Percentiles rank a stretch among this genome's conserved stretches.
Conservation (phyloP, 306 rosid species). For the Castanea sativa region DNA sequence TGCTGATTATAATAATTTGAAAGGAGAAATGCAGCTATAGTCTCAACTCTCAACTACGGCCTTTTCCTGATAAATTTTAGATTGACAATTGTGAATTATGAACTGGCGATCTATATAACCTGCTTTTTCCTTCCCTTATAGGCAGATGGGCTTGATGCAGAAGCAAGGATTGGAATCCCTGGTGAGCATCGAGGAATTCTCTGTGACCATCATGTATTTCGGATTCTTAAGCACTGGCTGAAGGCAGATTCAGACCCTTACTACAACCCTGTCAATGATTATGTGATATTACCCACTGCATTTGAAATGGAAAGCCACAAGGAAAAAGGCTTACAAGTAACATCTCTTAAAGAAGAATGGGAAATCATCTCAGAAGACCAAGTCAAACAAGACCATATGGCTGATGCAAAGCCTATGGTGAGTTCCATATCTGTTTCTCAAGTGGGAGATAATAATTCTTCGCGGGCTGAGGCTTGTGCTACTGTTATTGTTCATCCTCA, state of each 20-base stretch:
- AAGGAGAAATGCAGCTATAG: not conserved
- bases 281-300: constrained; percentile 80
- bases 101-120: not conserved
- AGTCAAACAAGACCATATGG: constrained; percentile 24
- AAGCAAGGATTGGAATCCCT: constrained; percentile 85
- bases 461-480: constrained; percentile 53
- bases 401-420: constrained; percentile 37
- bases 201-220: constrained; percentile 75
- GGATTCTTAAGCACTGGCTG: constrained; percentile 91
- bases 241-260: constrained; percentile 83
- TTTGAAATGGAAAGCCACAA: constrained; percentile 63
- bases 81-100: not conserved
- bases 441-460: constrained; percentile 38
- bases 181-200: constrained; percentile 92
- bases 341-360: constrained; percentile 94
- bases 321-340: constrained; percentile 63
- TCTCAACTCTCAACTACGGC: not conserved
- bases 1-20: not conserved
- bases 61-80: not conserved
- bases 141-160: constrained; percentile 95
- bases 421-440: constrained; percentile 52
- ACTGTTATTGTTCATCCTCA: constrained; percentile 55
- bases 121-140: constrained; percentile 27
- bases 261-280: constrained; percentile 91
- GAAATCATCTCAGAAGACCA: constrained; percentile 63